A percentile compares a stretch with the other conserved stretches of the same genome.
Conservation (phyloP, 176 grass and related monocot genomes). For the Leersia perrieri region DNA sequence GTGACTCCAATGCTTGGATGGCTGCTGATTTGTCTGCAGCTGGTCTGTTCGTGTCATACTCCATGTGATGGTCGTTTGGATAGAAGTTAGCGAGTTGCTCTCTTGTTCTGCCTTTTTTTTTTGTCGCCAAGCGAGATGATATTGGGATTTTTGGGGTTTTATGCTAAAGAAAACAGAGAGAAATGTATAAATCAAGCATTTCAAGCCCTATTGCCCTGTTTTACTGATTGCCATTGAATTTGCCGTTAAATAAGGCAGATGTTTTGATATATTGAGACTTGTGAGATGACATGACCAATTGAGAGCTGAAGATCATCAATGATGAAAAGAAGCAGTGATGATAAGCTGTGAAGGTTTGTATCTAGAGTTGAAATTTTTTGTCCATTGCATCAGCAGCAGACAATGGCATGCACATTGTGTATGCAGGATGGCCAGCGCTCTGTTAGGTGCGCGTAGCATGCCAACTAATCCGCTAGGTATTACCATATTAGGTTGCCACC, state of each 20-base stretch:
- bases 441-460: neutral
- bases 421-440: neutral
- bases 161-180: neutral
- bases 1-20: constrained; percentile 7
- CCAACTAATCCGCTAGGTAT: neutral
- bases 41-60: neutral
- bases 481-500: neutral
- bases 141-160: neutral
- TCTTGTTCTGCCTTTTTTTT: constrained; percentile 10
- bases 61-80: neutral
- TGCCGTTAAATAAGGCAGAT: neutral
- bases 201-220: neutral
- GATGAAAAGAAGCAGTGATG: neutral
- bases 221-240: neutral
- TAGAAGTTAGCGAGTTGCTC: neutral
- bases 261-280: neutral
- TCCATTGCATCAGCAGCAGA: neutral
- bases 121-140: neutral
- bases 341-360: neutral
- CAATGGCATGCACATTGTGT: neutral
- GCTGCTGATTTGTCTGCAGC: constrained; percentile 28
- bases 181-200: neutral
- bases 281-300: neutral
- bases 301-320: neutral
- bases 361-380: neutral